Percentiles rank a stretch among this genome's conserved stretches.
These are phyloP conservation scores for Kodamaea ohmeri DNA, from an alignment of 1,139 yeast genomes.

Conservation along the genomic window DNA sequence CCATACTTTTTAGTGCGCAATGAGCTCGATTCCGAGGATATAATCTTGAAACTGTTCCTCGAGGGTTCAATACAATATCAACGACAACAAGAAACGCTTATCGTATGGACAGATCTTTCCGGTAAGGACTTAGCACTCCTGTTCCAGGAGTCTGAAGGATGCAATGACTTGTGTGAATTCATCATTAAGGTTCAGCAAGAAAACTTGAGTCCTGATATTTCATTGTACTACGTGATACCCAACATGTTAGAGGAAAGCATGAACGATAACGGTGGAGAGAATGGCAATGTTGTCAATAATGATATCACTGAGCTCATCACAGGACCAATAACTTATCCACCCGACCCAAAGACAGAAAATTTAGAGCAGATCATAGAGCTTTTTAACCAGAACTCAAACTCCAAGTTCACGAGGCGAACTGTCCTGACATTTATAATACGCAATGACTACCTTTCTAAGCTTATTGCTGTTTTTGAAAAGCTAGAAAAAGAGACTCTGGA, in stretches of 20 bases:
- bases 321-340: constrained; percentile 75
- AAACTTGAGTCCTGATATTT: constrained; percentile 61
- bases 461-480: constrained; percentile 51
- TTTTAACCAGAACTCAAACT: constrained; percentile 55
- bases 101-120: constrained; percentile 85
- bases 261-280: constrained; percentile 14
- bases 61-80: constrained; percentile 82
- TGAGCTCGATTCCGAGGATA: constrained; percentile 60
- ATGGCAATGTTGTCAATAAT: constrained; percentile 9
- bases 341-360: constrained; percentile 47
- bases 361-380: constrained; percentile 50
- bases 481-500: constrained; percentile 43
- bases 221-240: constrained; percentile 69
- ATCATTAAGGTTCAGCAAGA: constrained; percentile 64
- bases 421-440: constrained; percentile 51
- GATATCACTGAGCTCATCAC: constrained; percentile 76
- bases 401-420: constrained; percentile 53
- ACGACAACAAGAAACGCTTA: constrained; percentile 89
- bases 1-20: constrained; percentile 73
- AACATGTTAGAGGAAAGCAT: constrained; percentile 30
- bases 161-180: constrained; percentile 79
- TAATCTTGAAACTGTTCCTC: constrained; percentile 62
- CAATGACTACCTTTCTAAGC: constrained; percentile 49
- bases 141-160: constrained; percentile 90
- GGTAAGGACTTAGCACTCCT: constrained; percentile 86